Evolutionary conservation across 2,329 filamentous ascomycete species (phyloP), one percentile per base, ranked within the genome.

Genomic region (Alternaria triticimaculans): DNA sequence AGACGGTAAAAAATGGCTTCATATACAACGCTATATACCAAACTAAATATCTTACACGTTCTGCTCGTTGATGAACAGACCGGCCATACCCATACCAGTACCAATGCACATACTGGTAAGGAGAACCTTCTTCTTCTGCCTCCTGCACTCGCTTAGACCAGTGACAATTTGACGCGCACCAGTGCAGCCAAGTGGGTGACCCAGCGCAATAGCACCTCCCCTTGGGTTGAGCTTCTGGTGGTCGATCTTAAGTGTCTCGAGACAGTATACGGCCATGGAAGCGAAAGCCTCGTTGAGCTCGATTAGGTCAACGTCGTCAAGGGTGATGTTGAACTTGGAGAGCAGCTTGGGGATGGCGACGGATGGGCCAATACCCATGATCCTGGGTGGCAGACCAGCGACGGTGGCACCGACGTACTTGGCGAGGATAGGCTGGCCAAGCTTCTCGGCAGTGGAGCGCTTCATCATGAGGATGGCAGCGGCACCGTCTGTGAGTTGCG

Each of bases 221-320:
- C 91, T 86, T 25, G 90, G 87, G 83, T 96, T 96, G 86, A 96
- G 87, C 88, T 94, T 95, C 74, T 86, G 81, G 81, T 87, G 87
- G 77, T 92, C 89, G 55, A 95, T 83, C 69, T 88, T 88, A 55
- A 96, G 86, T 69, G 78, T 82, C 62, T 85, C 80, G 5, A 92
- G 83, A 83, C 94, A 97, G 87, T 97, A 98, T 28, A 97, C 94
- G 1, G 93, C 94, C 96, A 98, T 98, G 56, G 92, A 96, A 21
- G 94, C 95, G 76, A 99, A 99, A 2, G 96, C 96, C 87, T 99
- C 96, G 84, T 99, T 99, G 78, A 99, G 83, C 87, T 98, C 96
- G 72, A 95, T 86, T 37, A 98, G 87, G 77, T 99, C 96, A 66
- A 96, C 88, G 73, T 98, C 96, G 63, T 90, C 87, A 58, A 97